Base-by-base conservation (phyloP, 2,329 filamentous ascomycete genomes). In the Penicillium sp. region DNA sequence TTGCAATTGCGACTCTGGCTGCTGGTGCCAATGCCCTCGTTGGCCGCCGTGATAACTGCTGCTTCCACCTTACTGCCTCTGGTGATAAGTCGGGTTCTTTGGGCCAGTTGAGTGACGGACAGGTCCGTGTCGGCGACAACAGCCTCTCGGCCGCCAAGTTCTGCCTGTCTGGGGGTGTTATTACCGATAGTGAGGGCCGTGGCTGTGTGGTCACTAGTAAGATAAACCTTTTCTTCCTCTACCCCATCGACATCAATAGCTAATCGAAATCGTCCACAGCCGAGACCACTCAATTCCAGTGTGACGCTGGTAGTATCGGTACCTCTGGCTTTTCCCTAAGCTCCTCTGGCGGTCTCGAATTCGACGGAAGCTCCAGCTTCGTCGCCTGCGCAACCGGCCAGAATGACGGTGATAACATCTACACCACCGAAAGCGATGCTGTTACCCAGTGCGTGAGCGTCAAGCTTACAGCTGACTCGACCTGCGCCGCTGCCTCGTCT, bases 161-260 rank as follows among this genome's bases (percentile, higher is more conserved):
- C 69, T 84, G 79, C 58, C 78, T 88, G 64, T 75, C 77, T 16
- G 78, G 79, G 60, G 80, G 81, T 33, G 76, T 73, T 26, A 79
- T 89, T 55, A 82, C 76, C 22, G 86, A 88, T 70, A 71, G 76
- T 45, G 77, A 78, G 53, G 81, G 81, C 33, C 78, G 83, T 51
- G 85, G 86, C 13, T 88, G 87, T 70, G 86, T 86, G 74, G 77
- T 87, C 69, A 88, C 85, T 64, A 80, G 81, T 83, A 72, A 69
- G 76, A 22, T 22, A 16, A 7, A 60, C 52, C 52, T 25, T 43
- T 5, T 52, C 19, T 40, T 5, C 6, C 28, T 4, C 11, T 65
- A 53, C 6, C 16, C 30, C 30, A 33, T 33, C 30, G 10, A 22
- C 22, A 35, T 22, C 11, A 22, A 55, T 54, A 3, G 14, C 35